A percentile compares a stretch with the other conserved stretches of the same genome.
These are phyloP conservation scores for Fragosphaeria purpurea DNA, from an alignment of 2,329 filamentous ascomycete species.

Conservation along the genomic window DNA sequence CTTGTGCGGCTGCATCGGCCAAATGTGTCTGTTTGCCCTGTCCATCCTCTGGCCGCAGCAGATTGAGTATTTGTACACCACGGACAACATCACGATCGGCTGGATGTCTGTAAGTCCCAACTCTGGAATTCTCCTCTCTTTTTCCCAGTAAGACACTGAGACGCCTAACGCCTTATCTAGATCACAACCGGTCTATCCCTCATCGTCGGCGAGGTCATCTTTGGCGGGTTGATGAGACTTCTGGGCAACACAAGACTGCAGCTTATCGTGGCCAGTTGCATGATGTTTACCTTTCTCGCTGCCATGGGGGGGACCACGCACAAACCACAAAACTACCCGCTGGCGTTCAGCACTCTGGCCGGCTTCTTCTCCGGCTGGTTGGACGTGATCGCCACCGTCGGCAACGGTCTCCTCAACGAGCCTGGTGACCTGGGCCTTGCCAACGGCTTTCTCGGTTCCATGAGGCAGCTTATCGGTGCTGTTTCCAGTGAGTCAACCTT, in stretches of 20 bases:
- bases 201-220: neutral
- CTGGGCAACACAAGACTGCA: slow-evolving; percentile 4
- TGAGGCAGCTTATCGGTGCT: slow-evolving; percentile 7
- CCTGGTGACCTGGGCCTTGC: slow-evolving; percentile 10
- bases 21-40: neutral
- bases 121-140: neutral
- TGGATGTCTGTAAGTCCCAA: neutral
- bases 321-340: slow-evolving; percentile 1
- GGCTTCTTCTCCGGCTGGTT: slow-evolving; percentile 11
- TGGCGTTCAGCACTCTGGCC: slow-evolving; percentile 9
- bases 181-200: neutral
- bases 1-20: neutral
- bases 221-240: neutral
- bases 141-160: neutral
- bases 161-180: neutral
- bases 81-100: slow-evolving; percentile 1
- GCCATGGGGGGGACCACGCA: slow-evolving; percentile 8
- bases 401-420: slow-evolving; percentile 9
- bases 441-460: slow-evolving; percentile 11
- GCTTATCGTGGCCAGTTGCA: slow-evolving; percentile 1
- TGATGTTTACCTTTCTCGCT: slow-evolving; percentile 6
- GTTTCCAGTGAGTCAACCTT: neutral
- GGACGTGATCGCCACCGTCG: slow-evolving; percentile 8
- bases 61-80: neutral
- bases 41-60: slow-evolving; percentile 2